Conservation (phyloP, 179 eudicot species). For the Drosera spatulata region DNA sequence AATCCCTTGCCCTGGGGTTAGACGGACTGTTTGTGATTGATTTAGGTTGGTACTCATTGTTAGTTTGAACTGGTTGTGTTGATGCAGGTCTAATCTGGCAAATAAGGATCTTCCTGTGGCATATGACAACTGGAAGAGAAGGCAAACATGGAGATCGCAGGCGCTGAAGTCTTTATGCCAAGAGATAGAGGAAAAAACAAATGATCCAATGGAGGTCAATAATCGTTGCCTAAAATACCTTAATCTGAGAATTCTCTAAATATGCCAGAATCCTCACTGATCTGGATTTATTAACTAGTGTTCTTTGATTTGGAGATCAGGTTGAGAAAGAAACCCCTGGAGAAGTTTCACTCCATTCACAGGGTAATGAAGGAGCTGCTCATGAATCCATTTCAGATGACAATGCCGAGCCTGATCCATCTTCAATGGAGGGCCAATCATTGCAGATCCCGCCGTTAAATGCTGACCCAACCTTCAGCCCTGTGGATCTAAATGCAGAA, state of each 20-base stretch:
- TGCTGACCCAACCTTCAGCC: conserved; percentile 11
- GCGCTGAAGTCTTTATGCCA: conserved; percentile 26
- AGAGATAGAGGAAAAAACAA: conserved; percentile 58
- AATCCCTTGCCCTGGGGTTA: too few species aligned
- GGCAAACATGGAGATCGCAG: conserved; percentile 28
- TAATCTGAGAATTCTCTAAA: background rate
- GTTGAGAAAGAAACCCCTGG: conserved; percentile 21
- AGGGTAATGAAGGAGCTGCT: conserved; percentile 10
- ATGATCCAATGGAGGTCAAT: conserved; percentile 35
- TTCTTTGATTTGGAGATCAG: conserved; percentile 14
- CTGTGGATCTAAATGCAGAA: conserved; percentile 38
- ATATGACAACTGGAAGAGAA: conserved; percentile 38
- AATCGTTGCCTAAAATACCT: background rate
- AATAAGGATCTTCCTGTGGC: conserved; percentile 56
- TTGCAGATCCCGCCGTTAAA: conserved; percentile 8
- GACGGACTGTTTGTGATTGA: background rate
- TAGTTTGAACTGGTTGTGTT: conserved; percentile 6
- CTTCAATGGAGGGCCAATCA: conserved; percentile 19
- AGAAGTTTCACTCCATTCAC: conserved; percentile 14
- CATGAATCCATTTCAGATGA: conserved; percentile 18
- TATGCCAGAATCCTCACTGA: background rate
- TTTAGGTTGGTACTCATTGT: background rate
- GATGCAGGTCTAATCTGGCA: conserved; percentile 61
- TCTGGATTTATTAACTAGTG: background rate
- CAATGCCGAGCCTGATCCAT: conserved; percentile 19